Evolutionary conservation across 2,329 filamentous ascomycete species (phyloP), one percentile per base, ranked within the genome.

Genomic region (Passalora sequoiae): DNA sequence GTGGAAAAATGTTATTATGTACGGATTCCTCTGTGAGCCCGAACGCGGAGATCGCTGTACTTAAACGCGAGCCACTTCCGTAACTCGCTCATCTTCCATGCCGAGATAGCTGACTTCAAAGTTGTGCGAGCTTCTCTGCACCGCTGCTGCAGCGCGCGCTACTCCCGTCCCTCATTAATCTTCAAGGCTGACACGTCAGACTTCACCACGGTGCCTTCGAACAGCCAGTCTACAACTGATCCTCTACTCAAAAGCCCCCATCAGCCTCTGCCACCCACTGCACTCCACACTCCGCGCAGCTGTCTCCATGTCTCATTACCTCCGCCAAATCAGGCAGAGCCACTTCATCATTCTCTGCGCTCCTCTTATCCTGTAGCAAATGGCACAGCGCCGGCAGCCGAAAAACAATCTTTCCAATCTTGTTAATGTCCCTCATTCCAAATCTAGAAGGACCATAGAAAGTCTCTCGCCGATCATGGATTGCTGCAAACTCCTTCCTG

Each of bases 371-470:
- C 28, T 15, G 9, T 19, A 40, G 2, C 38, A n/a, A 17, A 32
- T 30, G 28, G 8, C 38, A 40, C n/a, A 40, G 4, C 6, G 38
- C 38, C 19, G 38, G 38, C 16, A 31, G 7, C 13, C 38, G 16
- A 16, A 40, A 40, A 12, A 32, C 19, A 3, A 25, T 9, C 28
- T 32, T 32, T 10, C 27, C 38, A 16, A 40, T 16, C 27, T 40
- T 40, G 28, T 40, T 32, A 5, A 40, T 13, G 6, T 40, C 38
- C 29, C 29, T 40, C 28, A 21, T 32, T n/a, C 17, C 19, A 22
- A 40, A 32, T 13, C 15, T 7, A 5, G 28, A 17, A 8, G 17
- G 17, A 9, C 28, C 20, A 10, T 5, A 24, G 21, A 32, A 40
- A 8, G 4, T 4, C 17, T 24, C 19, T 17, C 20, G 17, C 9